Evolutionary conservation across 2,329 filamentous ascomycete genomes (phyloP).

Genomic region (Xylaria sp.): DNA sequence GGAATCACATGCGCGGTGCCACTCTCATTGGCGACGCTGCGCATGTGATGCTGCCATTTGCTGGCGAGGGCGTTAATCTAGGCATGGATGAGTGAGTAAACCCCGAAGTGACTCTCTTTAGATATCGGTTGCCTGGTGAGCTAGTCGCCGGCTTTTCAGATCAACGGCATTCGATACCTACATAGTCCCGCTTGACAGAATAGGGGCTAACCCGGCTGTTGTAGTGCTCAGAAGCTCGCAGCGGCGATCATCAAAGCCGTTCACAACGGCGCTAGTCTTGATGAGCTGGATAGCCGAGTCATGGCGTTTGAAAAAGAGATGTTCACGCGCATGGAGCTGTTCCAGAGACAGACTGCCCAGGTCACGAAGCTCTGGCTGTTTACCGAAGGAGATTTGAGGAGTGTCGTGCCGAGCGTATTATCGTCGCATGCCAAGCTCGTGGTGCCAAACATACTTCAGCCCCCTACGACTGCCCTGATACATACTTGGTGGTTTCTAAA

Average conservation of each 20-base stretch:
- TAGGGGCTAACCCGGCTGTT: background rate
- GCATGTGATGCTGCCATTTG: background rate
- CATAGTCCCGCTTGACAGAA: background rate
- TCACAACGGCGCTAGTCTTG: background rate
- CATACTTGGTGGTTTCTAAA: background rate
- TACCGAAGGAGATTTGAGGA: background rate
- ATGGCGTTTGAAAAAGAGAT: background rate
- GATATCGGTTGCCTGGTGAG: background rate
- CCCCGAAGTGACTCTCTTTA: background rate
- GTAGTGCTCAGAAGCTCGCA: background rate
- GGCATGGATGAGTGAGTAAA: background rate
- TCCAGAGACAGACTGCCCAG: background rate
- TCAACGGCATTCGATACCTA: too few relatives aligned
- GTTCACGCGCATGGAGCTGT: background rate
- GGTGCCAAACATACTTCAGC: background rate
- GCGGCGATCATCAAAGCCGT: background rate
- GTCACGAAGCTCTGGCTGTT: background rate
- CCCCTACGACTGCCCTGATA: slow-evolving; percentile 10
- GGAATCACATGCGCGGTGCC: background rate
- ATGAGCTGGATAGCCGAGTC: background rate
- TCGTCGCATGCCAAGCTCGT: background rate
- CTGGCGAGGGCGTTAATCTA: background rate
- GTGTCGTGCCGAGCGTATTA: background rate
- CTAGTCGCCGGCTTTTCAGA: background rate
- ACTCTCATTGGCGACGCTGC: background rate